Percentiles rank a stretch among this genome's conserved stretches.
Conservation (phyloP, 306 rosid genomes). For the Lathyrus oleraceus region DNA sequence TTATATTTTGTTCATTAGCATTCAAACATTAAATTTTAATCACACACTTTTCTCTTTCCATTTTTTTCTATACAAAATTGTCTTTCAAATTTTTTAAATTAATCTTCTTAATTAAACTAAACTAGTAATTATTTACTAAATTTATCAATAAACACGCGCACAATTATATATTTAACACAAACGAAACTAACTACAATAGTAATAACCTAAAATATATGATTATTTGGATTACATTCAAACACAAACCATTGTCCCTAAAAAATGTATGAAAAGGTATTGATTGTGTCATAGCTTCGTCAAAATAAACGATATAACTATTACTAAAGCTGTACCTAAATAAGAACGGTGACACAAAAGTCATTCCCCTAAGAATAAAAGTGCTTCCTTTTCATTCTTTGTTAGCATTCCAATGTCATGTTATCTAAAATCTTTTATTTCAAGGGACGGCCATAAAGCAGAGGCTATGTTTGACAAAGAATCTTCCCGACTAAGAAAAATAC, state of each 20-base stretch:
- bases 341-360: slow-evolving; percentile 61
- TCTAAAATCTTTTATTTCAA: slow-evolving; percentile 23
- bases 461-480: slow-evolving; percentile 48
- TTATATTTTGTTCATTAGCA: no score
- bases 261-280: slow-evolving; percentile 44
- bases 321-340: slow-evolving; percentile 34
- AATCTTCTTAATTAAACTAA: no score
- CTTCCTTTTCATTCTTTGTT: background rate
- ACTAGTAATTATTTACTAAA: no score
- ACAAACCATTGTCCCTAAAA: slow-evolving; percentile 23
- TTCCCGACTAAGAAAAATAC: slow-evolving; percentile 39
- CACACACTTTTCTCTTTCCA: no score
- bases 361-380: slow-evolving; percentile 35
- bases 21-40: no score
- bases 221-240: no score
- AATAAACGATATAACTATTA: slow-evolving; percentile 27
- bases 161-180: no score
- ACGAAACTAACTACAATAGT: no score
- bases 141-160: no score
- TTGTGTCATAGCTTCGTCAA: slow-evolving; percentile 55
- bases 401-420: slow-evolving; percentile 2
- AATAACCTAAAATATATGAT: no score
- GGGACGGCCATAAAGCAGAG: slow-evolving; percentile 46
- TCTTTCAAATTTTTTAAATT: no score
- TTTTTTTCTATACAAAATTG: no score